Evolutionary conservation across 257 asterid species (phyloP).

Genomic region (Solanum gandarillasii): DNA sequence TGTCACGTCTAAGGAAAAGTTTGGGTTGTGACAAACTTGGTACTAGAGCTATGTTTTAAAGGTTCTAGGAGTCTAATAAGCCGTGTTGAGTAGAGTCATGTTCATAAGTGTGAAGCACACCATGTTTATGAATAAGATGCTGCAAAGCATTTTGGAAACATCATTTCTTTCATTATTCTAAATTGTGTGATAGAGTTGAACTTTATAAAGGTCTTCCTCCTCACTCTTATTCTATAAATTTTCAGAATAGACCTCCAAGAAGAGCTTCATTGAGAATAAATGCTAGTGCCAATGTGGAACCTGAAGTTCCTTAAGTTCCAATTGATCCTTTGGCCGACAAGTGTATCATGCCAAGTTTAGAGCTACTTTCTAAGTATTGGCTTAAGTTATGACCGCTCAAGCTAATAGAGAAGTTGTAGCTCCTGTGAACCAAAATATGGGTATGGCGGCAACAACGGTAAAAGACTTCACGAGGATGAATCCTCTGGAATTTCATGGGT

Average conservation of each 20-base stretch:
- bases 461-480: too few relatives aligned
- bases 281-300: not conserved
- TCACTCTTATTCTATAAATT: not conserved
- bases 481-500: too few relatives aligned
- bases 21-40: not conserved
- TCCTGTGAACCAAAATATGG: not conserved
- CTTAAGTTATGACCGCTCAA: not conserved
- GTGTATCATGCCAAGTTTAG: not conserved
- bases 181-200: not conserved
- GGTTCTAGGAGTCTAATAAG: not conserved
- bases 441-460: not conserved
- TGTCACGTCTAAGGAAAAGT: not conserved
- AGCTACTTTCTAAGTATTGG: not conserved
- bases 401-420: not conserved
- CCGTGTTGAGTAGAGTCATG: fast-evolving
- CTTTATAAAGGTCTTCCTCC: not conserved
- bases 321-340: not conserved
- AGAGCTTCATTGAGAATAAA: too few relatives aligned
- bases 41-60: not conserved
- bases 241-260: not conserved
- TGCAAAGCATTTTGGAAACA: not conserved
- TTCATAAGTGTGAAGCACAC: not conserved
- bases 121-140: not conserved
- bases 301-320: not conserved
- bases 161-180: not conserved